Conservation (phyloP, 2,329 filamentous ascomycete genomes). For the Penicillium sp. region DNA sequence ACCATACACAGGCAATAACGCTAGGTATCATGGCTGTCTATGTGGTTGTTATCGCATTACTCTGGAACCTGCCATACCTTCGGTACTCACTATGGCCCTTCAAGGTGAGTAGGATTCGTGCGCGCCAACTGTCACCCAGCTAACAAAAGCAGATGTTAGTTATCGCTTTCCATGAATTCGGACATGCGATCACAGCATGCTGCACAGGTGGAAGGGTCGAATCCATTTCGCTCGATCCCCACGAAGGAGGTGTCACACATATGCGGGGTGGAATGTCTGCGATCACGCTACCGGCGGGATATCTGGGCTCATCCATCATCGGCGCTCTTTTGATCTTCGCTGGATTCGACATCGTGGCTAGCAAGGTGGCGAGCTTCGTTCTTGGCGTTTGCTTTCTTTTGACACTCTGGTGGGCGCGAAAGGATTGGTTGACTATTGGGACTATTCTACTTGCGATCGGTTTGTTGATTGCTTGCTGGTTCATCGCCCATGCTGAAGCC, state of each 20-base stretch:
- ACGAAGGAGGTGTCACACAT: conserved; percentile 75
- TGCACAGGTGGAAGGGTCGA: conserved; percentile 73
- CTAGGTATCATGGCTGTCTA: conserved; percentile 71
- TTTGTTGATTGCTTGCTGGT: conserved; percentile 73
- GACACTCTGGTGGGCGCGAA: conserved; percentile 79
- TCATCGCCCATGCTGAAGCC: conserved; percentile 73
- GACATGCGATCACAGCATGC: conserved; percentile 71
- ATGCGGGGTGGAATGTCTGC: conserved; percentile 71
- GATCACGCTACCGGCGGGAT: conserved; percentile 74
- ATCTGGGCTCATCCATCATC: conserved; percentile 74
- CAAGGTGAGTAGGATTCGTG: conserved; percentile 56
- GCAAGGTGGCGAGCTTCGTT: conserved; percentile 74
- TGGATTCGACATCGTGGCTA: conserved; percentile 78
- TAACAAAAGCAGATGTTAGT: conserved; percentile 65
- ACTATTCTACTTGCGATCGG: conserved; percentile 71
- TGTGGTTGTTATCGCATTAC: conserved; percentile 69
- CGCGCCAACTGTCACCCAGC: not conserved
- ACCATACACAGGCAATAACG: conserved; percentile 69
- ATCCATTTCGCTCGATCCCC: conserved; percentile 71
- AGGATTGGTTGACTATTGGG: conserved; percentile 73
- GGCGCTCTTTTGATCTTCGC: conserved; percentile 76
- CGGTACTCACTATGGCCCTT: conserved; percentile 76
- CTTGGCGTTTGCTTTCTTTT: conserved; percentile 73
- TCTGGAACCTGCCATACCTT: conserved; percentile 81
- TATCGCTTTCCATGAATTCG: conserved; percentile 79